Evolutionary conservation across 768 basidiomycete species (phyloP).

Genomic region (Rhodotorula taiwanensis): DNA sequence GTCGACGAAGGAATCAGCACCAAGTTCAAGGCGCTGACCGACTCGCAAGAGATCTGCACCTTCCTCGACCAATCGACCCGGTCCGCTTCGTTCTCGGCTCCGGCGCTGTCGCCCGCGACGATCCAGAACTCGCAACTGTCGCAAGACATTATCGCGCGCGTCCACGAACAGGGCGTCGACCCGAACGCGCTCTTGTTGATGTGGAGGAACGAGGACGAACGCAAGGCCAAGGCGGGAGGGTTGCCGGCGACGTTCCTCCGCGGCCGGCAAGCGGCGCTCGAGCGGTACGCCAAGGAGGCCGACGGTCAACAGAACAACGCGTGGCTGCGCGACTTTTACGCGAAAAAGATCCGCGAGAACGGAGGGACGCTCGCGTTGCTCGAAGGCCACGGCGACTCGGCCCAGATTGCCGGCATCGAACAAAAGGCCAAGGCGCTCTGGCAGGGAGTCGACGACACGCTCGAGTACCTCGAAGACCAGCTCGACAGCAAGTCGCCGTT

Average conservation of each 20-base stretch:
- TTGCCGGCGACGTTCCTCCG: conserved; percentile 24
- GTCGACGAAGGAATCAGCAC: conserved; percentile 23
- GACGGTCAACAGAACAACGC: conserved; percentile 12
- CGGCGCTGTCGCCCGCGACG: conserved; percentile 35
- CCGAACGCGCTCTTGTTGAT: conserved; percentile 27
- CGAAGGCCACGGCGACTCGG: conserved; percentile 22
- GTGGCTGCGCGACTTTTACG: conserved; percentile 19
- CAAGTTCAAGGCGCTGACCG: conserved; percentile 23
- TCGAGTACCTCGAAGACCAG: conserved; percentile 17
- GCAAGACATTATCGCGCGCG: conserved; percentile 20
- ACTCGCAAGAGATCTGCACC: conserved; percentile 9
- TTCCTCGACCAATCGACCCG: conserved; percentile 30
- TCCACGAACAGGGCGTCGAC: conserved; percentile 24
- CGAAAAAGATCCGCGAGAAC: conserved; percentile 30
- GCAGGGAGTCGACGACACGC: conserved; percentile 15
- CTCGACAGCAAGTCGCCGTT: conserved; percentile 10
- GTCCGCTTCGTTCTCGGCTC: conserved; percentile 7
- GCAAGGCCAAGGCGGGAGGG: conserved; percentile 9
- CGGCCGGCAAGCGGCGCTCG: conserved; percentile 32
- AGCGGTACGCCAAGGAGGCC: conserved; percentile 14
- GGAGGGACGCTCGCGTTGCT: conserved; percentile 14
- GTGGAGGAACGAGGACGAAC: conserved; percentile 28
- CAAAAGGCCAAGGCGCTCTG: conserved; percentile 7
- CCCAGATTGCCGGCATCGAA: neutral
- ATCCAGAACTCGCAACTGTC: conserved; percentile 10